Evolutionary conservation across 352 stramenopile genomes (phyloP).

Genomic region (Phytophthora gonapodyides): DNA sequence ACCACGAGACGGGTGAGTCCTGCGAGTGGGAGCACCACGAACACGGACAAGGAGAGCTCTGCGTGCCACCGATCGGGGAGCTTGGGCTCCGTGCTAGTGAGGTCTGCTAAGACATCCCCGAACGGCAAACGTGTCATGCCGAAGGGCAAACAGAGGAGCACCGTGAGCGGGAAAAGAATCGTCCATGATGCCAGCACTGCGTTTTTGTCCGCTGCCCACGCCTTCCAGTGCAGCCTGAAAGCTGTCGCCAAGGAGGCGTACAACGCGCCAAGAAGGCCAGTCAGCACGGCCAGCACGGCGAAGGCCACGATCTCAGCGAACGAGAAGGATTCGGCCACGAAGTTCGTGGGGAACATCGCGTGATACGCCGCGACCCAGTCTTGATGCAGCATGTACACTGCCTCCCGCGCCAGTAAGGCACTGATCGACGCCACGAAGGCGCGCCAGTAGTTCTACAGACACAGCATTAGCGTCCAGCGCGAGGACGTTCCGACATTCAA

Average conservation of each 20-base stretch:
- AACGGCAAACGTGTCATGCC: constrained; percentile 42
- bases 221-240: constrained; percentile 51
- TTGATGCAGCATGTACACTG: constrained; percentile 46
- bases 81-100: constrained; percentile 28
- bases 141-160: constrained; percentile 48
- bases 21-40: constrained; percentile 40
- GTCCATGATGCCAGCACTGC: constrained; percentile 15
- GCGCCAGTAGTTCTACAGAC: constrained; percentile 60
- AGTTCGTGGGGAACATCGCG: constrained; percentile 56
- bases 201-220: constrained; percentile 20
- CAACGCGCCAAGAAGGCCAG: constrained; percentile 49
- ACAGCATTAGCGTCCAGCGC: constrained; percentile 18
- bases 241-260: constrained; percentile 49
- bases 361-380: constrained; percentile 45
- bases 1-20: constrained; percentile 39
- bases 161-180: constrained; percentile 44
- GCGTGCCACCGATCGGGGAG: constrained; percentile 39
- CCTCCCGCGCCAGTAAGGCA: constrained; percentile 50
- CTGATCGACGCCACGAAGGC: constrained; percentile 67
- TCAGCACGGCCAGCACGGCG: constrained; percentile 48
- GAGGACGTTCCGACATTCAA: too few relatives aligned
- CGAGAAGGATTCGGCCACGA: constrained; percentile 45
- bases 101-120: constrained; percentile 35
- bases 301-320: constrained; percentile 60
- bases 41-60: constrained; percentile 34